These are phyloP conservation scores for Chaetomiaceae sp. DNA, from an alignment of 2,329 filamentous ascomycete genomes.

Conservation along the genomic window DNA sequence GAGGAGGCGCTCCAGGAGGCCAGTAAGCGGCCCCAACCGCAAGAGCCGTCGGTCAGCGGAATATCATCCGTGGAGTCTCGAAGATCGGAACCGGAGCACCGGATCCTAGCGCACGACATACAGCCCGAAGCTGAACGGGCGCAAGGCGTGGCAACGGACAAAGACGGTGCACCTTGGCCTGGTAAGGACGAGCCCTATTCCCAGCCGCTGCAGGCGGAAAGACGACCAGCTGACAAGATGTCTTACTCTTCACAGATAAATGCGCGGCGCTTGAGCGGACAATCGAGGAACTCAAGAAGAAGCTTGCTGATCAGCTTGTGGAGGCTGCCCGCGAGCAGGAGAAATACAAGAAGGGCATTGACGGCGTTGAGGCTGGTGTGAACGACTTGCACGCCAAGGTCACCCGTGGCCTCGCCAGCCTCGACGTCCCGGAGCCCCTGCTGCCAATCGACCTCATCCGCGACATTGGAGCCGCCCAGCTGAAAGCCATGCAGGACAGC, in stretches of 20 bases:
- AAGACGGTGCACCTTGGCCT: not conserved
- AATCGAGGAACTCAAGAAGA: slow-evolving; percentile 2
- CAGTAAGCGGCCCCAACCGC: not conserved
- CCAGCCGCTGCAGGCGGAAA: not conserved
- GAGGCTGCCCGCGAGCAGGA: not conserved
- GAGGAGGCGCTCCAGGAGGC: not conserved
- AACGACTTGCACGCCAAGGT: not conserved
- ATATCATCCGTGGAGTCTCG: not conserved
- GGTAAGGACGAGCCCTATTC: not conserved
- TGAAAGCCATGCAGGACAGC: not conserved
- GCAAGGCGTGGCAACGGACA: not conserved
- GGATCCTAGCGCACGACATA: not conserved
- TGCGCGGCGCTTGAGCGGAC: not conserved
- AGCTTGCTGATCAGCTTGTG: not conserved
- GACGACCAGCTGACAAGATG: not conserved
- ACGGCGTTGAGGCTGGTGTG: not conserved
- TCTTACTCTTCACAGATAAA: not conserved
- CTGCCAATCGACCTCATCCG: not conserved
- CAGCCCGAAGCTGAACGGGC: not conserved
- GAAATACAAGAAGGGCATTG: not conserved
- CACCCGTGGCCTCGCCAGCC: not conserved
- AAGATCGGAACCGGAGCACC: not conserved
- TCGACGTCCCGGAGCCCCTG: not conserved
- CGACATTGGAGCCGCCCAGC: not conserved
- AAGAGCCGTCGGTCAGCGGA: not conserved